Percentiles rank a stretch among this genome's conserved stretches.
These are phyloP conservation scores for Teratosphaeria zuluensis DNA, from an alignment of 2,329 filamentous ascomycete species.

Conservation along the genomic window DNA sequence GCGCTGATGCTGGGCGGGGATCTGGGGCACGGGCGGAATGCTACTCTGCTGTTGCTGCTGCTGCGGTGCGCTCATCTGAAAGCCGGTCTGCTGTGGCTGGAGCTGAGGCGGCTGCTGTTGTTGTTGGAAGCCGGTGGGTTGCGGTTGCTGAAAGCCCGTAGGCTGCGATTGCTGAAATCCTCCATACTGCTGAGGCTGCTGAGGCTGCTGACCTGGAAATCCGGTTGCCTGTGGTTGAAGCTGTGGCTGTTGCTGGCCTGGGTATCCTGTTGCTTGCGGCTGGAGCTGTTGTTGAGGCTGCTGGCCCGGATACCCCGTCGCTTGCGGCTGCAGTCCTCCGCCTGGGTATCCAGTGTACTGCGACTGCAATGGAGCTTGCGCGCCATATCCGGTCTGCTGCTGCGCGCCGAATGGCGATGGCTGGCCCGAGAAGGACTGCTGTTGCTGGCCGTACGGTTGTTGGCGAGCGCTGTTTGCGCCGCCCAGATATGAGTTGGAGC, in stretches of 20 bases:
- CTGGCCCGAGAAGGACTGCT: constrained; percentile 45
- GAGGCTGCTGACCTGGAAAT: background rate
- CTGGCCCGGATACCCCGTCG: constrained; percentile 24
- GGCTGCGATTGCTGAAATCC: constrained; percentile 33
- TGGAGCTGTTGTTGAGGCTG: constrained; percentile 24
- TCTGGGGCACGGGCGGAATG: constrained; percentile 40
- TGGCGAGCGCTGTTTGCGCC: constrained; percentile 64
- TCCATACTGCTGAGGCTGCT: background rate
- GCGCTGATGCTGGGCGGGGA: constrained; percentile 32
- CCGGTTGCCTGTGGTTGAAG: constrained; percentile 27
- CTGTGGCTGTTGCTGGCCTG: background rate
- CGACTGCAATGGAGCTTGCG: constrained; percentile 44
- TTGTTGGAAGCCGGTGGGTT: constrained; percentile 11
- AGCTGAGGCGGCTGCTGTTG: background rate
- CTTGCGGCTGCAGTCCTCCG: constrained; percentile 27
- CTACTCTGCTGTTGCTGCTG: constrained; percentile 35
- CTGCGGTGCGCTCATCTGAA: background rate
- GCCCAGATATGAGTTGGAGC: constrained; percentile 76
- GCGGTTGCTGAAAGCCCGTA: constrained; percentile 40
- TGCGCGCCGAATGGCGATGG: constrained; percentile 39
- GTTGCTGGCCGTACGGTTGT: constrained; percentile 36
- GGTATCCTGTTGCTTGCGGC: constrained; percentile 25
- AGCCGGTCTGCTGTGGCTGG: background rate
- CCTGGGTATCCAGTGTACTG: constrained; percentile 58
- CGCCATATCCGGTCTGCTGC: constrained; percentile 40